Evolutionary conservation across 495 filamentous ascomycete species (phyloP), one percentile per base, ranked within the genome.

Genomic region (Neurospora sp.): DNA sequence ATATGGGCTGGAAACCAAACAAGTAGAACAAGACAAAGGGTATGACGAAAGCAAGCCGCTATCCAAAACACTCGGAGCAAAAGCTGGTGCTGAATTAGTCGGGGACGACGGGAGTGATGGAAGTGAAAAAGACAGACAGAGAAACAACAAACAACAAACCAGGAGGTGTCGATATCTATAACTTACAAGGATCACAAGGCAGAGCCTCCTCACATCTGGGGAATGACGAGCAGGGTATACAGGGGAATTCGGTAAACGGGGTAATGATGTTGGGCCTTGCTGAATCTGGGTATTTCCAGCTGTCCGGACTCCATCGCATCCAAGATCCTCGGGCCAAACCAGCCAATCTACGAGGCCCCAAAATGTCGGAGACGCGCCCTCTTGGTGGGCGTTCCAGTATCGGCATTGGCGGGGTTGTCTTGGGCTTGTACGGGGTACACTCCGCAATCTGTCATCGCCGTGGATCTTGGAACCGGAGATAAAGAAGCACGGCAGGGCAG

Each of bases 291-390:
- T 22, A 9, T 27, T 71, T 74, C 73, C 73, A 72, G 70, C 20
- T 65, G 70, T 74, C 73, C 73, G 73, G 27, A 70, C 70, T 65
- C 73, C 73, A 74, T 74, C 65, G 6, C 6, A 27, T 70, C 68
- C 68, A 70, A 71, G 69, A 59, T 70, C 73, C 73, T 74, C 73
- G 70, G 73, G 20, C 72, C 45, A 74, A 61, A 16, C 22, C 53
- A 61, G 27, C 53, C 53, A 61, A 61, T 61, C 53, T 3, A 31
- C 12, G 20, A 27, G 53, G 53, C 14, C 22, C 53, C 53, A 35
- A 27, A 61, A 31, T 61, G 53, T 27, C 27, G 27, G 2, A 27
- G 27, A 27, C 27, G 27, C 27, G 0, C 27, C 27, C 31, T 61
- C 12, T 61, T 35, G 53, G 10, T 61, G 22, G 22, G 14, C n/a